Percentiles rank a stretch among this genome's conserved stretches.
Conservation (phyloP, 805 yeast genomes). For the Metschnikowia orientalis region DNA sequence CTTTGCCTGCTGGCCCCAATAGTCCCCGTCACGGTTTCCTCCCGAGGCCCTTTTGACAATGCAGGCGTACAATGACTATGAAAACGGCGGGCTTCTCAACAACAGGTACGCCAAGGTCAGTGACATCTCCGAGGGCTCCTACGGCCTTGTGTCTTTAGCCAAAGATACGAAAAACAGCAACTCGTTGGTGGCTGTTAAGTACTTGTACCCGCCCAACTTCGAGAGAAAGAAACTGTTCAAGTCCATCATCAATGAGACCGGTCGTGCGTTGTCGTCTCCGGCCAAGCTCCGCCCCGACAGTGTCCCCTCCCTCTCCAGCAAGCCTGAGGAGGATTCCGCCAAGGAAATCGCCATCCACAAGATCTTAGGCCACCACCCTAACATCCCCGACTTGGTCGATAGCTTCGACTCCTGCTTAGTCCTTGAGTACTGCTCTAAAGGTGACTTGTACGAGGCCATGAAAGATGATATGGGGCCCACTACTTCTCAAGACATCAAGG, state of each 20-base stretch:
- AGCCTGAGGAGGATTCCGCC: constrained; percentile 49
- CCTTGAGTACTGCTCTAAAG: constrained; percentile 81
- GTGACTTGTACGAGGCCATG: constrained; percentile 81
- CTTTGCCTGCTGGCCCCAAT: too few species aligned
- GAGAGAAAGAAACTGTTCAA: constrained; percentile 22
- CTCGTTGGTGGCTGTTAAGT: constrained; percentile 77
- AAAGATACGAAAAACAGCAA: constrained; percentile 51
- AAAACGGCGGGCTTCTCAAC: constrained; percentile 46
- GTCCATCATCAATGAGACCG: constrained; percentile 14
- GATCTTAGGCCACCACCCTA: constrained; percentile 50
- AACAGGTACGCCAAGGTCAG: constrained; percentile 63
- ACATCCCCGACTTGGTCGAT: constrained; percentile 45
- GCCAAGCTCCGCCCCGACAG: constrained; percentile 27
- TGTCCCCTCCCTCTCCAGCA: constrained; percentile 8
- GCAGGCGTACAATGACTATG: constrained; percentile 40
- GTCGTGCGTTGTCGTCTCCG: constrained; percentile 34
- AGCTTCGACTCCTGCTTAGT: constrained; percentile 50
- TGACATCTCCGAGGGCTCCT: constrained; percentile 87
- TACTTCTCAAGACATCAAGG: constrained; percentile 50
- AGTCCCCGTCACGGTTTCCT: too few species aligned
- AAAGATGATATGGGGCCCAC: constrained; percentile 61
- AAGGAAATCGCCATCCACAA: constrained; percentile 65
- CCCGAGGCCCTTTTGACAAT: too few species aligned
- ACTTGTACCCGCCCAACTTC: constrained; percentile 59
- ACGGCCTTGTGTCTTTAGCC: constrained; percentile 87